Base-by-base conservation (phyloP, 2,329 filamentous ascomycete genomes). In the Aspergillus pseudoviridinutans region DNA sequence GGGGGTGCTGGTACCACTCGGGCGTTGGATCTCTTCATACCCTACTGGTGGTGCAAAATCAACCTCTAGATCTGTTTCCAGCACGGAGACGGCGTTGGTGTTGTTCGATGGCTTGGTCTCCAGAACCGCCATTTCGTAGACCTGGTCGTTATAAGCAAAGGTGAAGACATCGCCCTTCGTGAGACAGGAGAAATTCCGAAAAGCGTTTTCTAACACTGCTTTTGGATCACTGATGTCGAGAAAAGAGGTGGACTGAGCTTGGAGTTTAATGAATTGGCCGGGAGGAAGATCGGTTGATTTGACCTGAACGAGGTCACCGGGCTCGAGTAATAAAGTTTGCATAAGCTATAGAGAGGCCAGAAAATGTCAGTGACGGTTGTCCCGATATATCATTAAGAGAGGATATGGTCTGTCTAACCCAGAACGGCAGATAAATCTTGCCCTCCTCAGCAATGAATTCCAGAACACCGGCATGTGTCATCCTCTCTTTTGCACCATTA, bases 391-490 rank as follows among this genome's bases (percentile, higher is more conserved):
- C 12, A 46, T 10, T 35, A 54, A 41, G 24, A 58, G 24, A 44
- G n/a, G 3, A 29, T 8, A 44, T 17, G 6, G 32, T 27, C 17
- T 28, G 20, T 27, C 82, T 62, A 78, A 92, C 90, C 93, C 94
- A 99, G 75, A 92, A 91, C 32, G 94, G 94, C 60, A 99, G 82
- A 76, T 99, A 99, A 54, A 95, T 92, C 72, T 94, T 90, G 51
- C 94, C 94, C 75, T 99, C 94, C 72, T 99, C 94, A 3, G 94
- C 94, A 56, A 96, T 94, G 71, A 99, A 99, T 76, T 99, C 94
- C 62, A 99, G 77, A 22, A 99, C 94, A 79, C 94, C 94, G 4
- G 91, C 92, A 76, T 99, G 94, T 27, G 93, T 94, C 72, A 89
- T 88, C 72, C 83, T 88, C 28, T 85, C 85, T 71, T 87, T 88